phyloP scores from a whole-genome alignment of 1,284 basidiomycete species.

The Tylopilus sp. region DNA sequence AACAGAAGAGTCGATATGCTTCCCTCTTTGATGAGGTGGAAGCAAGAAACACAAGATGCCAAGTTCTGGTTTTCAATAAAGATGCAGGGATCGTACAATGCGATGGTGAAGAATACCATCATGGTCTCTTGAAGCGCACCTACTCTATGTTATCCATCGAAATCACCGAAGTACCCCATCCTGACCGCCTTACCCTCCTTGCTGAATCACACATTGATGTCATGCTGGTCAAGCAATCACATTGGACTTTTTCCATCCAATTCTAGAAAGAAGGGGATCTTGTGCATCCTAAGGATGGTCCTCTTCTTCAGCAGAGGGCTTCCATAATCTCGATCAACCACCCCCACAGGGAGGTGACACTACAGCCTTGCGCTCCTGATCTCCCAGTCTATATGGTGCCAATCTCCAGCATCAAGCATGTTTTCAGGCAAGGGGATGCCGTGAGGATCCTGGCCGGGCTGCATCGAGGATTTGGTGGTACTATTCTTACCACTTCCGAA shows the following conservation, averaged over 20 bases:
- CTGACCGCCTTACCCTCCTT: not conserved
- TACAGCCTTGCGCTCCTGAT: too few relatives aligned
- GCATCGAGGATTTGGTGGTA: not conserved
- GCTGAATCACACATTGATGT: too few relatives aligned
- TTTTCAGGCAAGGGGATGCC: too few relatives aligned
- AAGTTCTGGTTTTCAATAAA: not conserved
- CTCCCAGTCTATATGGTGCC: not conserved
- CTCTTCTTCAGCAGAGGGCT: too few relatives aligned
- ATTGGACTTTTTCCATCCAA: too few relatives aligned
- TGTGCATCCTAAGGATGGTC: too few relatives aligned
- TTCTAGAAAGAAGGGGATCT: too few relatives aligned
- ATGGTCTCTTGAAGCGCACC: not conserved
- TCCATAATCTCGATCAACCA: too few relatives aligned
- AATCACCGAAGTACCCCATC: not conserved
- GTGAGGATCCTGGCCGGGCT: not conserved
- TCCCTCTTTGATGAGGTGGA: not conserved
- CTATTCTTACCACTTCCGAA: not conserved
- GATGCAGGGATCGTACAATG: not conserved
- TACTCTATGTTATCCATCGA: not conserved
- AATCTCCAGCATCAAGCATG: not conserved
- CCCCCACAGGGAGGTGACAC: not conserved
- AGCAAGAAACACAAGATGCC: not conserved
- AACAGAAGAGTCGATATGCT: not conserved
- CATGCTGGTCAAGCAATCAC: too few relatives aligned
- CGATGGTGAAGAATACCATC: not conserved